These are phyloP conservation scores for Boletus edulis DNA, from an alignment of 768 basidiomycete species.

Conservation along the genomic window DNA sequence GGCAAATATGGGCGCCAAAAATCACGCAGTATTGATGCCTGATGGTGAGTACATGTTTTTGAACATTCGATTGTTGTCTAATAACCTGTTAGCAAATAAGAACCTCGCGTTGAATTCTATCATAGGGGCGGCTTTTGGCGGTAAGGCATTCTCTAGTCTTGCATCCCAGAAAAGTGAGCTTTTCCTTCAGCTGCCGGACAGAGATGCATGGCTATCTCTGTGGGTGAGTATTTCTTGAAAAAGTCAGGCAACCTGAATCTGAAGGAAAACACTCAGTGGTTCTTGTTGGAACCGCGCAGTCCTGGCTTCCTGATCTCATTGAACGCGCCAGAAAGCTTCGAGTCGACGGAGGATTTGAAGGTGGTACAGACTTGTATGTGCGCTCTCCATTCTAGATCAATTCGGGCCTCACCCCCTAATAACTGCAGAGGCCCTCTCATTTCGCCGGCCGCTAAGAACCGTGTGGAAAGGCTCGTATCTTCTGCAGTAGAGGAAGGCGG, in stretches of 20 bases:
- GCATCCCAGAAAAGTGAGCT: constrained; percentile 19
- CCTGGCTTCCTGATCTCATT: constrained; percentile 85
- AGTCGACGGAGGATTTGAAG: constrained; percentile 90
- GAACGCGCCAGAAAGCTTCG: constrained; percentile 77
- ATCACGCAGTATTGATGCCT: constrained; percentile 90
- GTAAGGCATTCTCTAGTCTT: constrained; percentile 37
- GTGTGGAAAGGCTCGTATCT: constrained; percentile 71
- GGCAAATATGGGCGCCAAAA: constrained; percentile 94
- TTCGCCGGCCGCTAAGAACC: constrained; percentile 76
- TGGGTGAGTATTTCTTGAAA: constrained; percentile 49
- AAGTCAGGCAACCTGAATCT: background rate
- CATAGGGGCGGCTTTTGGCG: constrained; percentile 91
- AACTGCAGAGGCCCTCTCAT: constrained; percentile 67
- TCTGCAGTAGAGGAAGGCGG: constrained; percentile 82
- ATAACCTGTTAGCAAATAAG: constrained; percentile 65
- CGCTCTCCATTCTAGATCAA: background rate
- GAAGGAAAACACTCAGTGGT: constrained; percentile 43
- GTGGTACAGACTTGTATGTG: constrained; percentile 72
- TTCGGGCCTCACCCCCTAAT: background rate
- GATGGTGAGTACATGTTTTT: constrained; percentile 57
- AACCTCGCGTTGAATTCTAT: constrained; percentile 91
- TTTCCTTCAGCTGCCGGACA: constrained; percentile 79
- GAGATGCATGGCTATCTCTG: constrained; percentile 95
- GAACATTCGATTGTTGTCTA: background rate
- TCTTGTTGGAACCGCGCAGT: constrained; percentile 73